Percentiles rank a stretch among this genome's conserved stretches.
These are phyloP conservation scores for Gnomoniopsis sp. DNA, from an alignment of 2,329 filamentous ascomycete species.

Conservation along the genomic window DNA sequence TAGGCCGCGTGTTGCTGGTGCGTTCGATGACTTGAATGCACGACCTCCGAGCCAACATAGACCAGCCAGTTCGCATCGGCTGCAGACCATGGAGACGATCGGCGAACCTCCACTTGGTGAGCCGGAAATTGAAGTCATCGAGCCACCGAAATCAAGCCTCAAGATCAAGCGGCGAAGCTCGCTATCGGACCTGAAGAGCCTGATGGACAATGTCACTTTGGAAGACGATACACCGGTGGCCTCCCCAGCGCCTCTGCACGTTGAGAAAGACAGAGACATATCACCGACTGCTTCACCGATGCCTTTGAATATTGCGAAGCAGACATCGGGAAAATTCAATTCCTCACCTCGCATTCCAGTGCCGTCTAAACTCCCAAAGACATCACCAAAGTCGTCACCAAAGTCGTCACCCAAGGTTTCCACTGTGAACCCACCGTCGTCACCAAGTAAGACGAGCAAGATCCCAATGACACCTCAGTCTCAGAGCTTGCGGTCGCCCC, in stretches of 20 bases:
- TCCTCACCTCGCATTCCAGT: slow-evolving; percentile 44
- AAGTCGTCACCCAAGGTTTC: not conserved
- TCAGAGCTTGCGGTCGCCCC: slow-evolving; percentile 37
- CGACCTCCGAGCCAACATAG: slow-evolving; percentile 34
- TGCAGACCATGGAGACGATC: slow-evolving; percentile 61
- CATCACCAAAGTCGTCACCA: slow-evolving; percentile 30
- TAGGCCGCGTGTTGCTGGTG: slow-evolving; percentile 57
- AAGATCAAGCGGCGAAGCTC: slow-evolving; percentile 88
- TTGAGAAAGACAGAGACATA: not conserved
- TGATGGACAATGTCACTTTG: slow-evolving; percentile 61
- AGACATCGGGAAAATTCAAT: slow-evolving; percentile 56
- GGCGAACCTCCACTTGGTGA: slow-evolving; percentile 56
- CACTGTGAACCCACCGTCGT: not conserved
- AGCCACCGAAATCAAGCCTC: slow-evolving; percentile 34
- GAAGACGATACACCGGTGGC: slow-evolving; percentile 31
- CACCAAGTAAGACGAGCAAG: slow-evolving; percentile 32
- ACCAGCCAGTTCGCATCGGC: slow-evolving; percentile 54
- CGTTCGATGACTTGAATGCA: slow-evolving; percentile 51
- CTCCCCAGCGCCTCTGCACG: not conserved
- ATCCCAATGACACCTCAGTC: slow-evolving; percentile 50
- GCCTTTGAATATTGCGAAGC: slow-evolving; percentile 50
- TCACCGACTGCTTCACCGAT: slow-evolving; percentile 30
- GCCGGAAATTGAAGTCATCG: slow-evolving; percentile 41
- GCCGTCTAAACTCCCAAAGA: slow-evolving; percentile 51
- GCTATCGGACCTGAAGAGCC: slow-evolving; percentile 70